phyloP scores from a whole-genome alignment of 805 yeast genomes.

The Candida sanyiensis region DNA sequence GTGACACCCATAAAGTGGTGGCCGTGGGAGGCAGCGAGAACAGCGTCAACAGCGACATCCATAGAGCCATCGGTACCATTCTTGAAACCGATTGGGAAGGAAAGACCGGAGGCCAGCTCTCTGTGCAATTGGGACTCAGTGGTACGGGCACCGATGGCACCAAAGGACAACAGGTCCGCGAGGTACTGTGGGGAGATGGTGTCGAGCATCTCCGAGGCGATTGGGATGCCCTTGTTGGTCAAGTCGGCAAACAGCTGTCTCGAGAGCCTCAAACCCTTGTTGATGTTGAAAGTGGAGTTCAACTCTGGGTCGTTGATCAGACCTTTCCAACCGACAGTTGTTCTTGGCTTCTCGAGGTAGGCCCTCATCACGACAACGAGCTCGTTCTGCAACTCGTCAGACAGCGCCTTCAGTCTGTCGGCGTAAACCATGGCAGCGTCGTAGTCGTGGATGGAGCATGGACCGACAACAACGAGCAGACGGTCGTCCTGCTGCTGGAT shows the following conservation, averaged over 20 bases:
- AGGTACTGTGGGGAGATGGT: constrained; percentile 96
- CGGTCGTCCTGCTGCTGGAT: constrained; percentile 76
- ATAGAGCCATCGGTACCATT: constrained; percentile 97
- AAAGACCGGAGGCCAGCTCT: constrained; percentile 93
- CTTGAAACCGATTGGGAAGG: constrained; percentile 99
- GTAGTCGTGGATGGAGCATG: constrained; percentile 94
- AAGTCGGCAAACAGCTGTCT: constrained; percentile 80
- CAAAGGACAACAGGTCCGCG: constrained; percentile 84
- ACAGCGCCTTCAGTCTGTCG: constrained; percentile 52
- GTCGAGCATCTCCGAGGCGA: constrained; percentile 97
- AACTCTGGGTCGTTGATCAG: constrained; percentile 95
- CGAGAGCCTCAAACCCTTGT: constrained; percentile 85
- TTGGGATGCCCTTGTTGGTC: constrained; percentile 77
- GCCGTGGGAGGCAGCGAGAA: constrained; percentile 82
- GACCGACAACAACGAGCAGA: constrained; percentile 85
- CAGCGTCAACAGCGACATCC: constrained; percentile 91
- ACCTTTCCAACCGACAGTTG: constrained; percentile 99
- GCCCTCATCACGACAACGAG: constrained; percentile 93
- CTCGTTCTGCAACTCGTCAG: constrained; percentile 70
- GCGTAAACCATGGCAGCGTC: constrained; percentile 88
- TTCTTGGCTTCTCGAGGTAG: constrained; percentile 95
- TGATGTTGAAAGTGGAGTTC: constrained; percentile 86
- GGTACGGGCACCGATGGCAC: constrained; percentile 99
- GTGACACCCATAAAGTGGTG: constrained; percentile 98
- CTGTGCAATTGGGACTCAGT: constrained; percentile 98